Evolutionary conservation across 352 stramenopile species (phyloP), one percentile per base, ranked within the genome.

Genomic region (Phytophthora cajani): DNA sequence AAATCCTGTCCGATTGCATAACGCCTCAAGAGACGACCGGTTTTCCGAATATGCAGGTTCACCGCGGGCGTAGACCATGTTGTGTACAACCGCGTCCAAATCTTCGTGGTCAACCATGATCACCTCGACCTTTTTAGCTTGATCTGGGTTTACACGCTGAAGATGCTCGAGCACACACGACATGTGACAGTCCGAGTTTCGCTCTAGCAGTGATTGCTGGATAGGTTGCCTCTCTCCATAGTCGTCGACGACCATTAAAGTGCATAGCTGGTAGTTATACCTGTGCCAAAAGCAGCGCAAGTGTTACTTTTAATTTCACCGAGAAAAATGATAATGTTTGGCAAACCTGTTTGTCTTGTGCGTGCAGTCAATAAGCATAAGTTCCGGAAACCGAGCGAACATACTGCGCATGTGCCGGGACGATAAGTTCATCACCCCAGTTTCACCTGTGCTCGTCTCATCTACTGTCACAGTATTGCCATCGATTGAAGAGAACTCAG

Each of bases 101-200:
- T 63, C 44, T 0, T 55, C 50, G 10, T 76, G 60, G 55, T 81
- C 69, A 0, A 75, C 69, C 21, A 75, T 64, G 6, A 75, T 64
- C 8, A 75, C 62, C 14, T 58, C 32, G 0, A 75, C 10, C 17
- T 51, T 44, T 1, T 32, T 47, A 1, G 10, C 40, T 12, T 5
- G 7, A 1, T n/a, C 40, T 7, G 50, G 36, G 19, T 68, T 58
- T 5, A 36, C 51, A n/a, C 58, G 42, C 1, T n/a, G 17, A 42
- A 53, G 16, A 36, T 68, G 62, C 7, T 71, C 58, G 3, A 75
- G 51, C 2, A 59, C 62, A 21, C 21, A 51, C 2, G 27, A 30
- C 69, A 75, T 71, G 12, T 71, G 62, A 54, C 64, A 72, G 46
- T 72, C 66, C 1, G 25, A 46, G 19, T 72, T 72, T 2, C 12